phyloP scores from a whole-genome alignment of 441 rosid genomes.

The Euphorbia celastroides region DNA sequence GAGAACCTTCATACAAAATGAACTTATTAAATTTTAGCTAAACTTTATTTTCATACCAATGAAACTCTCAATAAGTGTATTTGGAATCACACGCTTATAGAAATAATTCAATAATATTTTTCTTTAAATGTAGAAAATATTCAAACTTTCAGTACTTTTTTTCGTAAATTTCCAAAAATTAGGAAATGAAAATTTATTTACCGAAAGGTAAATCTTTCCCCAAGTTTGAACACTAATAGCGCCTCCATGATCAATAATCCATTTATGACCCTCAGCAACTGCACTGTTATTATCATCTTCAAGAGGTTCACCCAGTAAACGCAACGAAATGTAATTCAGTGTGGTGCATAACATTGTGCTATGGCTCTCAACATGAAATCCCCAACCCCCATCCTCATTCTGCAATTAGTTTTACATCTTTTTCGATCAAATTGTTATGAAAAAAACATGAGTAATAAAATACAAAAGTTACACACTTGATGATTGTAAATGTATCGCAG shows the following conservation, averaged over 20 bases:
- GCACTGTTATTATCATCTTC: constrained; percentile 27
- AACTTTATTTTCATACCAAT: too few species aligned
- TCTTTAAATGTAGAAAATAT: too few species aligned
- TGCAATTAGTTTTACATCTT: constrained; percentile 11
- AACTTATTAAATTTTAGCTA: background rate
- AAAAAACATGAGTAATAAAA: background rate
- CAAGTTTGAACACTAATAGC: constrained; percentile 42
- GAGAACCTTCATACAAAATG: constrained; percentile 32
- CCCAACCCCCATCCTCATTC: constrained; percentile 92
- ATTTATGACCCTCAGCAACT: constrained; percentile 39
- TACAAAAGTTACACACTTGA: constrained; percentile 34
- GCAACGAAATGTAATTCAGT: constrained; percentile 20
- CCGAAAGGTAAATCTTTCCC: constrained; percentile 53
- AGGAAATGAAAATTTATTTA: constrained; percentile 2
- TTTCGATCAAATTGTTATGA: background rate
- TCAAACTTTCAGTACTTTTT: too few species aligned
- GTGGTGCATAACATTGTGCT: constrained; percentile 64
- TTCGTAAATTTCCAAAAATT: too few species aligned
- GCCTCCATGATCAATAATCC: constrained; percentile 69
- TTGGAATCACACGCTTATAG: too few species aligned
- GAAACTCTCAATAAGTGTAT: too few species aligned
- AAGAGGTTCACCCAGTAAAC: constrained; percentile 46
- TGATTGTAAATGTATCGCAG: constrained; percentile 54
- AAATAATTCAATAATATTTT: too few species aligned
- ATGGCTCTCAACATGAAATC: constrained; percentile 57